Evolutionary conservation across 2,329 filamentous ascomycete species (phyloP), one percentile per base, ranked within the genome.

Genomic region (Scedosporium aurantiacum): DNA sequence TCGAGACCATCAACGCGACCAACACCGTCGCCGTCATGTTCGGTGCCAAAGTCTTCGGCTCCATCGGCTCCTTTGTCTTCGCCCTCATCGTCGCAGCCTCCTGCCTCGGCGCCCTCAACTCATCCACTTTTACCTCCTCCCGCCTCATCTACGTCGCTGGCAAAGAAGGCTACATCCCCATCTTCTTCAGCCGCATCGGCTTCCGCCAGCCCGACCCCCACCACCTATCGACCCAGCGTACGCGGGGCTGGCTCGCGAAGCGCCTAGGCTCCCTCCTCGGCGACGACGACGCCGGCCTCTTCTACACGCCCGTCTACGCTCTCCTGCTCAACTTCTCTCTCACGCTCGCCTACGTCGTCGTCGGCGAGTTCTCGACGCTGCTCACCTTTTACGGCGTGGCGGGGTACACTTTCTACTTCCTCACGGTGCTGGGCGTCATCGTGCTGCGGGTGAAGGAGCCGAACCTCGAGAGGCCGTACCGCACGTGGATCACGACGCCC

Each of bases 11-110:
- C 75, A 90, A 95, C 72, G 86, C 85, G 5, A 89, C 88, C 69
- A 97, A 97, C 75, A 97, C 94, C 0, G 87, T 99, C n/a, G 94
- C 92, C 14, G 93, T 99, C 25, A 86, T 91, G 65, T 99, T 99
- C 70, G 94, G 94, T 55, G 82, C 82, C 65, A 87, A 93, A 71
- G 92, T 97, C 40, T 96, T 97, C 70, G 94, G 94, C 1, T 83
- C 88, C 2, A 76, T 88, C 2, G 94, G 94, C 52, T 86, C 90
- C 1, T 79, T 97, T 21, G 74, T 96, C 41, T 84, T 99, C 62
- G 93, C 94, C 0, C 82, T 99, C 27, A 86, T 96, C 58, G 94
- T 99, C 56, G 89, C 88, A 60, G 90, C 90, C 43, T 95, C 89
- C 60, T 99, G 94, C 74, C 93, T 99, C 67, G 94, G 94, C 64